phyloP scores from a whole-genome alignment of 495 filamentous ascomycete species.

The Podospora sp. region DNA sequence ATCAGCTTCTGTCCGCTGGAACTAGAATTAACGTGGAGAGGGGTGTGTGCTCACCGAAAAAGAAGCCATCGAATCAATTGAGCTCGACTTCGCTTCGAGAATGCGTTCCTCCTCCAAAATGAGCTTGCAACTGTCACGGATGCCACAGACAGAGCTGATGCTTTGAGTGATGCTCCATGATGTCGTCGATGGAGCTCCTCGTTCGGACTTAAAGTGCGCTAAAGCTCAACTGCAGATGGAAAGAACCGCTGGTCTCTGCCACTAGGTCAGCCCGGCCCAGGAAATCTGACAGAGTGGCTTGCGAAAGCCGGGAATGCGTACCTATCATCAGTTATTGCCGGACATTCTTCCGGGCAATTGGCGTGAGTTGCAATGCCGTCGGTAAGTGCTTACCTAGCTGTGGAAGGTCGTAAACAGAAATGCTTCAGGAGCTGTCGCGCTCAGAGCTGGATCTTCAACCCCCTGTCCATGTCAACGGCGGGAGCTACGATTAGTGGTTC shows the following conservation, averaged over 20 bases:
- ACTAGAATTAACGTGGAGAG: neutral
- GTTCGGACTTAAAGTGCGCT: neutral
- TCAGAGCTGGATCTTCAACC: neutral
- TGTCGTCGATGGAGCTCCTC: neutral
- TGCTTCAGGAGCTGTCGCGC: constrained; percentile 3
- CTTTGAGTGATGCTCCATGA: neutral
- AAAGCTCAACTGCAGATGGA: neutral
- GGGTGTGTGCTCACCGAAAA: neutral
- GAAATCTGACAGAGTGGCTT: neutral
- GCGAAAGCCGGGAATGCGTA: neutral
- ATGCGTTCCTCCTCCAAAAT: neutral
- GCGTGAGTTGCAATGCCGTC: neutral
- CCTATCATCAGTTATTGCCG: neutral
- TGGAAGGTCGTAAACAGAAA: neutral
- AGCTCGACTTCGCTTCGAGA: neutral
- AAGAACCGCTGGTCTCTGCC: neutral
- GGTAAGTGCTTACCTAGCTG: too few species aligned
- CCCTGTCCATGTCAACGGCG: neutral
- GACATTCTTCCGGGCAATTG: neutral
- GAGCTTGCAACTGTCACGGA: neutral
- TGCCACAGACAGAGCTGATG: neutral
- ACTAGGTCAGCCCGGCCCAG: neutral
- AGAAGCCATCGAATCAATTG: neutral
- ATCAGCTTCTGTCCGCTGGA: neutral
- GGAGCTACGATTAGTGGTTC: neutral